Conservation (phyloP, 805 yeast genomes). For the Metschnikowia borealis region DNA sequence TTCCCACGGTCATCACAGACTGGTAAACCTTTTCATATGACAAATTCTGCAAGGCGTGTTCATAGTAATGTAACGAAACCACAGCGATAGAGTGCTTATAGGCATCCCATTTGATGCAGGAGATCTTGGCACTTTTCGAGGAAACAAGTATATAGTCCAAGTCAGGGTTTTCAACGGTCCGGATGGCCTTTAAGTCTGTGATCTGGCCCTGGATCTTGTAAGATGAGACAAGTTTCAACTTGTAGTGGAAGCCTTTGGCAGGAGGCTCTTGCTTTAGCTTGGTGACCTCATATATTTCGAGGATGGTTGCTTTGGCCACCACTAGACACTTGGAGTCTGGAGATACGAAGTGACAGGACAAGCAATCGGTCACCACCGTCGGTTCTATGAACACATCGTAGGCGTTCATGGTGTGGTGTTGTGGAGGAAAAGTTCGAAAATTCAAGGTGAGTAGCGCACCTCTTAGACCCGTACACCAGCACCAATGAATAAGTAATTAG, state of each 20-base stretch:
- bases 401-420: conserved; percentile 57
- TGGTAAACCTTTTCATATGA: conserved; percentile 41
- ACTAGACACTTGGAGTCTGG: conserved; percentile 50
- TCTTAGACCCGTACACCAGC: neutral
- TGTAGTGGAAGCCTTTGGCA: conserved; percentile 19
- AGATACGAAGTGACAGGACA: conserved; percentile 49
- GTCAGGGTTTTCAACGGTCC: conserved; percentile 43
- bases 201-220: conserved; percentile 69
- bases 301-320: conserved; percentile 64
- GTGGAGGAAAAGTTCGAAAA: conserved; percentile 2
- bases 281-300: conserved; percentile 55
- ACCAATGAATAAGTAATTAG: neutral
- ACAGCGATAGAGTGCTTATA: conserved; percentile 55
- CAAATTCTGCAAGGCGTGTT: conserved; percentile 53
- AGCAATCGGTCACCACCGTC: conserved; percentile 60
- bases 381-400: conserved; percentile 77
- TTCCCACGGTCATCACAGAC: conserved; percentile 56
- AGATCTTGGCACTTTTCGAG: conserved; percentile 73
- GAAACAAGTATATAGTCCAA: conserved; percentile 62
- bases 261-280: conserved; percentile 15
- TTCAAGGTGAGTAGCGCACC: neutral
- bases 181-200: conserved; percentile 50
- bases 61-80: conserved; percentile 82
- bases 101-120: conserved; percentile 69
- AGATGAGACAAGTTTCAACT: conserved; percentile 48